A percentile compares a stretch with the other conserved stretches of the same genome.
Evolutionary conservation across 306 rosid genomes (phyloP).

Genomic region (Coriaria nepalensis): DNA sequence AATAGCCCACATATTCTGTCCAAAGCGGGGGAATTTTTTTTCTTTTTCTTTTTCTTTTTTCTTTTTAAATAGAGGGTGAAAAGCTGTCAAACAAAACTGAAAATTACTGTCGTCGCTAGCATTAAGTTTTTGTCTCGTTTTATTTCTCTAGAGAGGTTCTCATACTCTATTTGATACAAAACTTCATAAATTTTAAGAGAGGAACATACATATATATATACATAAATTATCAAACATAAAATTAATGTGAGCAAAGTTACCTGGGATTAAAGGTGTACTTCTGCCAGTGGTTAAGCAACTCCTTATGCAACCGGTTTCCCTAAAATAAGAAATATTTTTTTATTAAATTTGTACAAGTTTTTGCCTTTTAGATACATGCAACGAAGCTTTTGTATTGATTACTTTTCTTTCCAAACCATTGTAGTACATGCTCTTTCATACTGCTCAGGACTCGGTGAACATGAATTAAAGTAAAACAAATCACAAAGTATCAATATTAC

Average conservation of each 20-base stretch:
- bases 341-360: not conserved
- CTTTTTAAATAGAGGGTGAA: no score
- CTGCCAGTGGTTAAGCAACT: constrained; percentile 81
- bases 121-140: no score
- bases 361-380: not conserved
- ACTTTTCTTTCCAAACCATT: no score
- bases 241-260: constrained; percentile 31
- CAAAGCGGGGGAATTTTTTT: no score
- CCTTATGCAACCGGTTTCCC: constrained; percentile 95
- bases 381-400: not conserved
- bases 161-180: no score
- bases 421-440: not conserved
- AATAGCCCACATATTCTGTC: no score
- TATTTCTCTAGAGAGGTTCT: no score
- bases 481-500: no score
- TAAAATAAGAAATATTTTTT: constrained; percentile 13
- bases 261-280: constrained; percentile 94
- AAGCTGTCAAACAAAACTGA: no score
- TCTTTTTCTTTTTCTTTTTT: no score
- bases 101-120: no score
- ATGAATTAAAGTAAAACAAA: not conserved
- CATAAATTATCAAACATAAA: constrained; percentile 1
- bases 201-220: not conserved
- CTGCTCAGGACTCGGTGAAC: not conserved
- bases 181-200: not conserved